phyloP scores from a whole-genome alignment of 2,329 filamentous ascomycete genomes.

The Neocucurbitaria cava region DNA sequence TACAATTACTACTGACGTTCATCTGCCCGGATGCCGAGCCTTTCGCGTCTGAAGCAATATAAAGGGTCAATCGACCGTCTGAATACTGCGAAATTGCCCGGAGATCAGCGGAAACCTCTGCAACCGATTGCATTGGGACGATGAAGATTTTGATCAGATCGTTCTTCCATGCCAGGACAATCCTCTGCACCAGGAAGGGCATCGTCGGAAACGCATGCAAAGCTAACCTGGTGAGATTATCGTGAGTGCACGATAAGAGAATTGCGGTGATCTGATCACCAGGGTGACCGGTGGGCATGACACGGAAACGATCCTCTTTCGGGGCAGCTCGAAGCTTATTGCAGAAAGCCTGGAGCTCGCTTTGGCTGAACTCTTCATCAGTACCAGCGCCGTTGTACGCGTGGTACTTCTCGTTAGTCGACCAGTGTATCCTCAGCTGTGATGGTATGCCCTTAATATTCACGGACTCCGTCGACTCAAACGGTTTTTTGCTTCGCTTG shows the following conservation, averaged over 20 bases:
- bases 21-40: constrained; percentile 24
- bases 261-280: constrained; percentile 54
- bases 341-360: constrained; percentile 57
- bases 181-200: constrained; percentile 38
- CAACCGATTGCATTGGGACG: constrained; percentile 41
- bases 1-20: constrained; percentile 45
- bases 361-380: constrained; percentile 58
- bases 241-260: constrained; percentile 49
- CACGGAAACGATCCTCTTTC: constrained; percentile 51
- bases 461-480: constrained; percentile 25
- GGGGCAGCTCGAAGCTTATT: constrained; percentile 52
- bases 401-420: constrained; percentile 45
- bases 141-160: constrained; percentile 44
- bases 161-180: constrained; percentile 43
- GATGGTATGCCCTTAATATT: constrained; percentile 35
- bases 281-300: constrained; percentile 51
- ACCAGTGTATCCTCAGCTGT: constrained; percentile 26
- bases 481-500: constrained; percentile 14
- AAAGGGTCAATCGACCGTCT: constrained; percentile 37
- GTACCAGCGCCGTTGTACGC: constrained; percentile 53
- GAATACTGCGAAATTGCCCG: constrained; percentile 45
- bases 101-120: constrained; percentile 43
- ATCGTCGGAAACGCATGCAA: constrained; percentile 56
- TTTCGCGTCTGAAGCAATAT: constrained; percentile 42
- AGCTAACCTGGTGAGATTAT: constrained; percentile 41